Evolutionary conservation across 2,329 filamentous ascomycete genomes (phyloP), one percentile per base, ranked within the genome.

Genomic region (Coniochaeta pulveracea): DNA sequence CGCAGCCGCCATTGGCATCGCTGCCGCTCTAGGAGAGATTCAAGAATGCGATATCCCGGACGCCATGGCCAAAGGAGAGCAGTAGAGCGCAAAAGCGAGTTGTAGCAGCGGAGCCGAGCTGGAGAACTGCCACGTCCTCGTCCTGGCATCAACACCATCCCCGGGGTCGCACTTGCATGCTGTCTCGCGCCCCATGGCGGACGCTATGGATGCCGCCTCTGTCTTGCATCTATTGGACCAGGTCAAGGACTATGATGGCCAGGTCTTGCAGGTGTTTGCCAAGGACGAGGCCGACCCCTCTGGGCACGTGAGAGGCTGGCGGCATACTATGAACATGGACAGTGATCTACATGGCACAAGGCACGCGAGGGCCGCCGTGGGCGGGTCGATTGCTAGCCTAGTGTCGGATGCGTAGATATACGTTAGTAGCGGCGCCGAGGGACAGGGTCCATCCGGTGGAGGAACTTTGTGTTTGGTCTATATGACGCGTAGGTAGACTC

Each of bases 401-500:
- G 42, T 43, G 16, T 43, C 43, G 2, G 47, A 52, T 33, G 43
- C 45, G 9, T 38, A 45, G 35, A 31, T 50, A 3, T 54, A 55
- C 38, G 45, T 55, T 14, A 47, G 43, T 33, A 47, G 47, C 19
- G 50, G 50, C 6, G 48, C 51, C 10, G 51, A 53, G 38, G 50
- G 49, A 6, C 50, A 54, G 28, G 48, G 50, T 2, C 47, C 50
- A 8, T 37, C 41, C 6, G 48, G 49, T 10, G 48, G 49, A 16
- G 50, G 50, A 14, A 51, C 48, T 25, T 29, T 55, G 28, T 50
- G 48, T 33, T 30, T 52, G 8, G 38, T 52, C 18, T 54, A 52
- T 27, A 5, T 42, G 54, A 0, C 52, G 45, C 22, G 22, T 24
- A 3, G 52, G 69, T 12, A 51, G 60, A 54, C 1, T 66, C 74